Percentiles rank a stretch among this genome's conserved stretches.
Evolutionary conservation across 2,329 filamentous ascomycete genomes (phyloP).

Genomic region (Penicillium sp.): DNA sequence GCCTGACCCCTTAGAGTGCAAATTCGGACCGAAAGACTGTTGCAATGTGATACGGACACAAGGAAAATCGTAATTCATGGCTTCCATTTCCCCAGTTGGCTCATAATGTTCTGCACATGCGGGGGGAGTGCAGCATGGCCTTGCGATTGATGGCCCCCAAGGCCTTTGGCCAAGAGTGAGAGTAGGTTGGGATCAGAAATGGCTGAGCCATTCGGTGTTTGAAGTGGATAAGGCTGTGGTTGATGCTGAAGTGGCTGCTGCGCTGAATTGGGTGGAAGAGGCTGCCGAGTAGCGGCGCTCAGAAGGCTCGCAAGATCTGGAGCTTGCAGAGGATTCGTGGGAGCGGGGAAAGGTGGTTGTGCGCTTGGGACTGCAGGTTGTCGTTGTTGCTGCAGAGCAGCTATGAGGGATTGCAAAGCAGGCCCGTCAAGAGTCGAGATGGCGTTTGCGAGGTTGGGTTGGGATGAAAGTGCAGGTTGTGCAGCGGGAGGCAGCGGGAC

Average conservation of each 20-base stretch:
- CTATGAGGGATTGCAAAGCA: constrained; percentile 72
- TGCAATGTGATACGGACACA: constrained; percentile 24
- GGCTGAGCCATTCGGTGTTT: constrained; percentile 32
- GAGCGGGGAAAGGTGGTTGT: constrained; percentile 40
- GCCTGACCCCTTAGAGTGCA: constrained; percentile 24
- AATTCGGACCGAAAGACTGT: constrained; percentile 6
- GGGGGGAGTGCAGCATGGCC: constrained; percentile 38
- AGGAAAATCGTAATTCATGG: constrained; percentile 41
- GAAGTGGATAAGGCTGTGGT: constrained; percentile 37
- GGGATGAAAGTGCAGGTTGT: constrained; percentile 41
- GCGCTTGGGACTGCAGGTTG: constrained; percentile 43
- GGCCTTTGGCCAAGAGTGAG: constrained; percentile 44
- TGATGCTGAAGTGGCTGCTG: constrained; percentile 36
- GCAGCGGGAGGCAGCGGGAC: constrained; percentile 38
- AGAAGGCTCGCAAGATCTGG: constrained; percentile 50
- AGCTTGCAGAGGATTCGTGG: constrained; percentile 36
- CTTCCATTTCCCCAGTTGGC: constrained; percentile 53
- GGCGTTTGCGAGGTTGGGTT: constrained; percentile 64
- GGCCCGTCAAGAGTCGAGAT: constrained; percentile 71
- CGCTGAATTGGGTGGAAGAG: constrained; percentile 34
- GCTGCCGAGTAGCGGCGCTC: constrained; percentile 44
- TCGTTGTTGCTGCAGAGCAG: constrained; percentile 59
- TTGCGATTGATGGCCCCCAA: constrained; percentile 42
- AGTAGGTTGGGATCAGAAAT: constrained; percentile 44
- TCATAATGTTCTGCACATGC: constrained; percentile 55